Evolutionary conservation across 768 basidiomycete species (phyloP).

Genomic region (Mycena crocata): DNA sequence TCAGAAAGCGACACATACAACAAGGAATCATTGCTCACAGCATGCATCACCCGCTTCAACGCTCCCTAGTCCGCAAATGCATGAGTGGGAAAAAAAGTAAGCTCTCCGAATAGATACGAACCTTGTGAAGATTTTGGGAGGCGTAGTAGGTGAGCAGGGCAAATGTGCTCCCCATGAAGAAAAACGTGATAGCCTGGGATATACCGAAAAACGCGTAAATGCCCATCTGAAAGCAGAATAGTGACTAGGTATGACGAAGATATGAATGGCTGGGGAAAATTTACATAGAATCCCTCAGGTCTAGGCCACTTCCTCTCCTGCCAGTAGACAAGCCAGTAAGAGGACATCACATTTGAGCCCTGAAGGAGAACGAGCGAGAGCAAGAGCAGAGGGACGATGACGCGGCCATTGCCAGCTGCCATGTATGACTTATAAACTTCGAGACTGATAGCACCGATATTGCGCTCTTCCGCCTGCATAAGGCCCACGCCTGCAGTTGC

Average conservation of each 20-base stretch:
- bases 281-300: slow-evolving; percentile 77
- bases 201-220: slow-evolving; percentile 82
- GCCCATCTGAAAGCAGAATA: slow-evolving; percentile 75
- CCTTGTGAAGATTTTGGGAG: slow-evolving; percentile 74
- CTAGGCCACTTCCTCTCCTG: slow-evolving; percentile 75
- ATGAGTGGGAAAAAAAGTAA: background rate
- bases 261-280: slow-evolving; percentile 39
- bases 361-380: slow-evolving; percentile 75
- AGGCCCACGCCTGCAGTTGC: slow-evolving; percentile 60
- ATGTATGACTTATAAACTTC: slow-evolving; percentile 72
- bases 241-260: slow-evolving; percentile 14
- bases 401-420: slow-evolving; percentile 71
- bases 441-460: slow-evolving; percentile 74
- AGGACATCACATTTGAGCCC: slow-evolving; percentile 60
- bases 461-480: slow-evolving; percentile 89
- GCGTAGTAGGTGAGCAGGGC: slow-evolving; percentile 84
- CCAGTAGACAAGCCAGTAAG: slow-evolving; percentile 92
- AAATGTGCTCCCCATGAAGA: slow-evolving; percentile 73
- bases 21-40: slow-evolving; percentile 38
- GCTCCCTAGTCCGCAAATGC: slow-evolving; percentile 58
- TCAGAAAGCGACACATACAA: background rate
- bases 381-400: slow-evolving; percentile 75
- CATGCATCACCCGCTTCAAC: slow-evolving; percentile 78
- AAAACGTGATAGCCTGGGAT: slow-evolving; percentile 73
- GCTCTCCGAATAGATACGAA: slow-evolving; percentile 36